Evolutionary conservation across 352 stramenopile species (phyloP).

Genomic region (Phytophthora pseudosyringae): DNA sequence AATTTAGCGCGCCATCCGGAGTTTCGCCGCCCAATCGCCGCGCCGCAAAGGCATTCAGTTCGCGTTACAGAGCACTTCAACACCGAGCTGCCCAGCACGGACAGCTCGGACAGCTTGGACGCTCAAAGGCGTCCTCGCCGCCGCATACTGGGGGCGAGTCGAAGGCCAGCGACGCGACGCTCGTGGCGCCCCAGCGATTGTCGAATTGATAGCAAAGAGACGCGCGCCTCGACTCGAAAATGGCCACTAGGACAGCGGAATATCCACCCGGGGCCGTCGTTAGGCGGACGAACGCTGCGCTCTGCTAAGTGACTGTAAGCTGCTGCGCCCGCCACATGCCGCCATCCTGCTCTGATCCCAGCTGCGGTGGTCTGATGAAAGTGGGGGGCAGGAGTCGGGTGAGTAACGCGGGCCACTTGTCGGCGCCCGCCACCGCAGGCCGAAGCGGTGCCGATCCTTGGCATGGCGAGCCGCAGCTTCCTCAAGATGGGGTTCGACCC

Average conservation of each 20-base stretch:
- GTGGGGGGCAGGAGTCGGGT: slow-evolving; percentile 3
- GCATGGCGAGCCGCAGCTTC: not conserved
- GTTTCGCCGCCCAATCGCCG: slow-evolving; percentile 16
- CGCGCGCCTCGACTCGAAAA: slow-evolving; percentile 22
- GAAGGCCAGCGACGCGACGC: slow-evolving; percentile 23
- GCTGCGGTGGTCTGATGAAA: slow-evolving; percentile 21
- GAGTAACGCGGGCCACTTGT: slow-evolving; percentile 25
- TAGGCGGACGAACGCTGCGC: not conserved
- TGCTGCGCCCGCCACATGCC: slow-evolving; percentile 12
- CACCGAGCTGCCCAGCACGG: slow-evolving; percentile 7
- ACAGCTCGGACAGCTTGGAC: slow-evolving; percentile 12
- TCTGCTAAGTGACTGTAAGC: slow-evolving; percentile 7
- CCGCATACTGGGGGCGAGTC: slow-evolving; percentile 19
- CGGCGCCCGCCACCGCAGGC: not conserved
- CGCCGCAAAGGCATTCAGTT: slow-evolving; percentile 33
- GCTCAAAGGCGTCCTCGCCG: slow-evolving; percentile 10
- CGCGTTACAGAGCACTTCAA: slow-evolving; percentile 27
- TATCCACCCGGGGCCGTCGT: slow-evolving; percentile 19
- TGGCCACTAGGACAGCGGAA: slow-evolving; percentile 25
- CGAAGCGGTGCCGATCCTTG: slow-evolving; percentile 16
- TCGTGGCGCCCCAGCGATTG: slow-evolving; percentile 30
- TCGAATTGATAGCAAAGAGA: slow-evolving; percentile 38
- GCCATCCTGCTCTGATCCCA: slow-evolving; percentile 26
- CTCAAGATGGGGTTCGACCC: slow-evolving; percentile 23
- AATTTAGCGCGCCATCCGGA: not conserved